Evolutionary conservation across 768 basidiomycete genomes (phyloP), one percentile per base, ranked within the genome.

Genomic region (Tylopilus subfusipes): DNA sequence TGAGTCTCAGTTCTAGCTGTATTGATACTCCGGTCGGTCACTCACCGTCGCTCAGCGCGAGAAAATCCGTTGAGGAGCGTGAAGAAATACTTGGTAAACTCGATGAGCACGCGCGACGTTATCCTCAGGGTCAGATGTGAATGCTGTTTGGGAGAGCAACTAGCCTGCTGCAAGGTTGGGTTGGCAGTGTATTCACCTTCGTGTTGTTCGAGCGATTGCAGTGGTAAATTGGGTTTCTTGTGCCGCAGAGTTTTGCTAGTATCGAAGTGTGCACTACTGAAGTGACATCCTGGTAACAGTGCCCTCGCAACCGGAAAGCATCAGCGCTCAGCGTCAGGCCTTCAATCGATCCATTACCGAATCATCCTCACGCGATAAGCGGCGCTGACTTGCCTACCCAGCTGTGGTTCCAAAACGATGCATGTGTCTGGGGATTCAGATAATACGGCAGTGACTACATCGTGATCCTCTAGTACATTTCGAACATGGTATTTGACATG

Each of bases 11-110:
- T 42, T 30, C 13, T 22, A n/a, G 6, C 21, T 39, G 53, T 2
- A 25, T 31, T 16, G 45, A 48, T 25, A 6, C 1, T 14, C 34
- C 21, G 31, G 21, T 31, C n/a, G 10, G 19, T 52, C 18, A 40
- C 19, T 63, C 54, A 65, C 42, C 4, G 21, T 52, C 12, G 29
- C 24, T 30, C 51, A 81, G 78, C 52, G 73, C 70, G 5, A 72
- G 71, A 19, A 76, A 76, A 58, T 66, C 76, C 5, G 50, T 59
- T 4, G 75, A 79, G 39, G 76, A 77, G 49, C 80, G 73, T 56
- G 65, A 66, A 39, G 68, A 72, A 48, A 72, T 81, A 38, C 62
- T 82, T 9, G 64, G 72, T 1, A 69, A 67, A 56, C 63, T 82
- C 14, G 81, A 83, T 25, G 58, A 66, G 6, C 61, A 75, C 21